Evolutionary conservation across 2,329 filamentous ascomycete genomes (phyloP).

Genomic region (Fusarium tuaranense): DNA sequence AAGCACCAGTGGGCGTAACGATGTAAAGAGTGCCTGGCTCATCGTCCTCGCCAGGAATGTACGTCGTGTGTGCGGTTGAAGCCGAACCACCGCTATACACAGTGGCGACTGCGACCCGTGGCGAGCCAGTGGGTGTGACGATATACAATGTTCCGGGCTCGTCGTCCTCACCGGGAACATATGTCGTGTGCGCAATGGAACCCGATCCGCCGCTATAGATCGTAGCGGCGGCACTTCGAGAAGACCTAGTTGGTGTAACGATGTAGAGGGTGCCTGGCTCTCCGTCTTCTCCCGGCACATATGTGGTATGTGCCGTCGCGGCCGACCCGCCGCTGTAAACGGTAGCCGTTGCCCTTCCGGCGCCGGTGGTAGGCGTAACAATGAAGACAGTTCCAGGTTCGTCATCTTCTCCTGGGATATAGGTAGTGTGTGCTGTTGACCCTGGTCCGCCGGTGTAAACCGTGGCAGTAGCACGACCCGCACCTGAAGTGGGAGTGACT

Average conservation of each 20-base stretch:
- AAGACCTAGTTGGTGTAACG: slow-evolving; percentile 7
- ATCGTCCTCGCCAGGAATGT: background rate
- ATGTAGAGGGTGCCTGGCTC: slow-evolving; percentile 10
- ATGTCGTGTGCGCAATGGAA: background rate
- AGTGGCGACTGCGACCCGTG: background rate
- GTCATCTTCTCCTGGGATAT: background rate
- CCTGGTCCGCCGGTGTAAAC: background rate
- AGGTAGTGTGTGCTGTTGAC: background rate
- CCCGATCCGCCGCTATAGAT: background rate
- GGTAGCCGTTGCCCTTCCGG: background rate
- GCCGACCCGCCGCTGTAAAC: background rate
- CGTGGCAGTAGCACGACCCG: background rate
- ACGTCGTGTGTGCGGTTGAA: background rate
- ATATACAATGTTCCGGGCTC: slow-evolving; percentile 1
- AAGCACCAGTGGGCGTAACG: background rate
- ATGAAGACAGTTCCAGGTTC: background rate
- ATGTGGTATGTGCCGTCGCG: background rate
- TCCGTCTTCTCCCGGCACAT: background rate
- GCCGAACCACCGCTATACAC: background rate
- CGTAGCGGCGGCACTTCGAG: slow-evolving; percentile 2
- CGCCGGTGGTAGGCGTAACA: background rate
- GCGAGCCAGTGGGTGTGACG: slow-evolving; percentile 7
- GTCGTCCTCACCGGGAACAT: background rate
- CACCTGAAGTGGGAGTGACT: slow-evolving; percentile 11
- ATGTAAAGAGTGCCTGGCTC: slow-evolving; percentile 10